phyloP scores from a whole-genome alignment of 2,329 filamentous ascomycete genomes.

The Leptodontidium sp. region DNA sequence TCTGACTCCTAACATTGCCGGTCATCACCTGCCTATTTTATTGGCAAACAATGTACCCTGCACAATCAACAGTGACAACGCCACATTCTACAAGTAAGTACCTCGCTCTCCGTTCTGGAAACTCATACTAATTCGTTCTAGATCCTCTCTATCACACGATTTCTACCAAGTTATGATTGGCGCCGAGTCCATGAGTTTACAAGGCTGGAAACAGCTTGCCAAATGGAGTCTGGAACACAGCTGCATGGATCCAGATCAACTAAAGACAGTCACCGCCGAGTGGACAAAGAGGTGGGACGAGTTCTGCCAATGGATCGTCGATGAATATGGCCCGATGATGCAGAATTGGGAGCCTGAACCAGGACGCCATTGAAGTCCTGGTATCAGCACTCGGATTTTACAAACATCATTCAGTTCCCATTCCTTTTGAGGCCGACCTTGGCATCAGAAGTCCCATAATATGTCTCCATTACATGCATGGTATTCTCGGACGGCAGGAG shows the following conservation, averaged over 20 bases:
- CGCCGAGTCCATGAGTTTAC: conserved; percentile 69
- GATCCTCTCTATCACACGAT: conserved; percentile 76
- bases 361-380: conserved; percentile 32
- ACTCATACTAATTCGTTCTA: conserved; percentile 45
- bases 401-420: not conserved
- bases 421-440: not conserved
- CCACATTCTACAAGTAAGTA: conserved; percentile 72
- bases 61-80: conserved; percentile 79
- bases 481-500: not conserved
- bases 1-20: conserved; percentile 69
- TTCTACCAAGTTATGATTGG: conserved; percentile 81
- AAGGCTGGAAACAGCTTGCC: conserved; percentile 74
- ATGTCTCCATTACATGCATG: not conserved
- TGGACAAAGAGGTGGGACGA: conserved; percentile 65
- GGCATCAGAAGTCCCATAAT: not conserved
- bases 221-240: conserved; percentile 70
- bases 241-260: conserved; percentile 58
- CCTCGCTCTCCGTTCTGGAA: not conserved
- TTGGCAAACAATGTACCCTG: conserved; percentile 78
- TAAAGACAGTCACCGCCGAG: conserved; percentile 48
- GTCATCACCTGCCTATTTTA: conserved; percentile 72
- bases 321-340: conserved; percentile 47
- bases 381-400: not conserved
- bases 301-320: conserved; percentile 63
- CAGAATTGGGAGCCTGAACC: conserved; percentile 33